Evolutionary conservation across 495 filamentous ascomycete species (phyloP).

Genomic region (Chaetomium tenue): DNA sequence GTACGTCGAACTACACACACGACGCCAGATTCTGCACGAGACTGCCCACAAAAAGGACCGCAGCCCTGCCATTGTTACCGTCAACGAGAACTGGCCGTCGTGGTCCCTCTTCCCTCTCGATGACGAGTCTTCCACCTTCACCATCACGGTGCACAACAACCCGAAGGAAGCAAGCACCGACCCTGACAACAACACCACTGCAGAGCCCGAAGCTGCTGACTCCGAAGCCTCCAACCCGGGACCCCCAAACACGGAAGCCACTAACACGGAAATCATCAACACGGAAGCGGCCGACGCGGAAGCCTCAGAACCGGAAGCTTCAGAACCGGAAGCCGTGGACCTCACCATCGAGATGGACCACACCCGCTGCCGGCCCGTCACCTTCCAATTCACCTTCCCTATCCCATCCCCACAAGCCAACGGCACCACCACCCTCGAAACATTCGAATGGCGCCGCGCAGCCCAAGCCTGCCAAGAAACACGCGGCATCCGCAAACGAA

Average conservation of each 20-base stretch:
- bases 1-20: conserved; percentile 16
- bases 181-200: not conserved
- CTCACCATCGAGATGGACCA: not conserved
- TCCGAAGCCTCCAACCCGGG: too few relatives aligned
- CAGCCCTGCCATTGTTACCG: not conserved
- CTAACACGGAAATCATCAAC: too few relatives aligned
- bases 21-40: conserved; percentile 12
- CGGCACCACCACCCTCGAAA: conserved; percentile 6
- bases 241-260: too few relatives aligned
- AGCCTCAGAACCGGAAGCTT: too few relatives aligned
- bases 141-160: conserved; percentile 5
- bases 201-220: not conserved
- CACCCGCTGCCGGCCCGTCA: conserved; percentile 10
- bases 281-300: too few relatives aligned
- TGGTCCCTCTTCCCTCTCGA: conserved; percentile 1
- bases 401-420: not conserved
- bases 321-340: not conserved
- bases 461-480: not conserved
- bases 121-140: conserved; percentile 7
- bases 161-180: not conserved
- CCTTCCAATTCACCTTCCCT: not conserved
- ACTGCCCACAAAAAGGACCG: conserved; percentile 17
- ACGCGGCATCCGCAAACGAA: conserved; percentile 14
- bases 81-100: conserved; percentile 10
- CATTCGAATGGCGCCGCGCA: conserved; percentile 14